Conservation (phyloP, 768 basidiomycete species). For the Suillus cothurnatus region DNA sequence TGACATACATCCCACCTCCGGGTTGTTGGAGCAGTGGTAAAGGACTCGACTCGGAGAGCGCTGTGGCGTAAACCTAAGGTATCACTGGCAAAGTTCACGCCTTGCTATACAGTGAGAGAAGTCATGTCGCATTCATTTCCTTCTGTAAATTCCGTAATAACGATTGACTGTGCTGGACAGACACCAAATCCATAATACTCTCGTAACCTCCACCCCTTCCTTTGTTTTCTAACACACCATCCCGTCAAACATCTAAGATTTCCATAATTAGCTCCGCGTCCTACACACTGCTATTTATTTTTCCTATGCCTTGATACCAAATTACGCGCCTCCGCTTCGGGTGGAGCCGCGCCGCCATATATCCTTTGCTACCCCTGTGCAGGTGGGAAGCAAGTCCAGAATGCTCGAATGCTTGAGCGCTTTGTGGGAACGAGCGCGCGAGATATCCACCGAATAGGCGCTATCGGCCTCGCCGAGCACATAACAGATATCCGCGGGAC, state of each 20-base stretch:
- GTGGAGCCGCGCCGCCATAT: conserved; percentile 84
- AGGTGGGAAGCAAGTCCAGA: conserved; percentile 93
- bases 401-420: conserved; percentile 73
- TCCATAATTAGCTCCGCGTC: neutral
- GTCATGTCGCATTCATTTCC: neutral
- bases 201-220: conserved; percentile 43
- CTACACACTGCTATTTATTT: conserved; percentile 28
- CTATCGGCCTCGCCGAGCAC: conserved; percentile 25
- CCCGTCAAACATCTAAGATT: neutral
- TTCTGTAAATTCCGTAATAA: neutral
- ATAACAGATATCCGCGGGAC: conserved; percentile 60
- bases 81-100: conserved; percentile 56
- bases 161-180: conserved; percentile 39
- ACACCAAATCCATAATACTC: conserved; percentile 73
- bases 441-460: conserved; percentile 22
- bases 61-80: conserved; percentile 79
- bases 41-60: conserved; percentile 82
- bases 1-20: conserved; percentile 27
- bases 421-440: conserved; percentile 56
- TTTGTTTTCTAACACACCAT: neutral
- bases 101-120: conserved; percentile 71
- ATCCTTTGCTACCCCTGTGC: conserved; percentile 85
- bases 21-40: conserved; percentile 88
- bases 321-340: conserved; percentile 76
- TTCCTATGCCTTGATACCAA: conserved; percentile 66